phyloP scores from a whole-genome alignment of 2,329 filamentous ascomycete genomes.

The Erysiphe pisi region DNA sequence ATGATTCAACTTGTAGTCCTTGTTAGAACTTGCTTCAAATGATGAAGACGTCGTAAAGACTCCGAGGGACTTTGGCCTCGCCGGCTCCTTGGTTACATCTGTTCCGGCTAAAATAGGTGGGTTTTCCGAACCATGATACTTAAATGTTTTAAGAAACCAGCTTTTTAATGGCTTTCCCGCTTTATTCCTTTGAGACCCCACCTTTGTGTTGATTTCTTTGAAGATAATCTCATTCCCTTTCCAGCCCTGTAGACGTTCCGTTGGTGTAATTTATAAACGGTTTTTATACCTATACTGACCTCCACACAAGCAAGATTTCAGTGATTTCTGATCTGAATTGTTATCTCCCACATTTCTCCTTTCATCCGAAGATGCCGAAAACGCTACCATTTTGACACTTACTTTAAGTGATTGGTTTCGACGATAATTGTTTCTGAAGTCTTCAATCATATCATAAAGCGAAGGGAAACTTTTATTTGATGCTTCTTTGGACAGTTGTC shows the following conservation, averaged over 20 bases:
- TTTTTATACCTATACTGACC: background rate
- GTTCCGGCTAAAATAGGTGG: background rate
- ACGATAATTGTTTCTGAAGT: slow-evolving; percentile 25
- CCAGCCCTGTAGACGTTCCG: background rate
- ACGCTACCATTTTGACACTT: slow-evolving; percentile 13
- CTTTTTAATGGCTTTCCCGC: background rate
- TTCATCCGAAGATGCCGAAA: slow-evolving; percentile 17
- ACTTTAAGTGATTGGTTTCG: slow-evolving; percentile 23
- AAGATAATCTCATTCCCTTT: background rate
- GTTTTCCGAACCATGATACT: background rate
- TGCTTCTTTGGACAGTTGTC: background rate
- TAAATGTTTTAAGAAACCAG: slow-evolving; percentile 9
- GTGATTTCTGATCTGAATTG: background rate
- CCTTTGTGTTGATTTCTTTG: slow-evolving; percentile 1
- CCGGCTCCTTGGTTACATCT: background rate
- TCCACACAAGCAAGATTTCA: background rate
- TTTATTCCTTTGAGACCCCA: background rate
- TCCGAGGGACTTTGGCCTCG: background rate
- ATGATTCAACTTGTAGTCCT: slow-evolving; percentile 12
- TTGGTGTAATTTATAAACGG: background rate
- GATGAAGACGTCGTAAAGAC: slow-evolving; percentile 13
- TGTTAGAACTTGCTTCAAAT: background rate
- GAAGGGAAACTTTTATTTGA: background rate
- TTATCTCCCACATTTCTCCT: background rate
- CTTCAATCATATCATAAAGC: slow-evolving; percentile 15